phyloP scores from a whole-genome alignment of 2,329 filamentous ascomycete genomes.

The Penicillium sp. region DNA sequence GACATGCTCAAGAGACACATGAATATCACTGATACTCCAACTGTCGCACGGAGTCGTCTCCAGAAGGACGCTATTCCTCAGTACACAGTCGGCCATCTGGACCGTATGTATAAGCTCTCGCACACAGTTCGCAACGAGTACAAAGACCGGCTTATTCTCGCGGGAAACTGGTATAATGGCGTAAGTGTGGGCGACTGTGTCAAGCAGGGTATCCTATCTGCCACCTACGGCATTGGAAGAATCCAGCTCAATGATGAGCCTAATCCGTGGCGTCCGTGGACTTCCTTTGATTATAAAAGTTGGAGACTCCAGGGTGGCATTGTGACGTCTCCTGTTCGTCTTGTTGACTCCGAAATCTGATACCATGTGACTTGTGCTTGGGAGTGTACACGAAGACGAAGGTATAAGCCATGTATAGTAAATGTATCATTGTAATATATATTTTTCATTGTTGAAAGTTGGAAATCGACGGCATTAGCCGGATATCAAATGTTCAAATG shows the following conservation, averaged over 20 bases:
- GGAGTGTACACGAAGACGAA: neutral
- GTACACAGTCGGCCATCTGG: conserved; percentile 74
- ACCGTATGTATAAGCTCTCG: conserved; percentile 58
- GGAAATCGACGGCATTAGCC: neutral
- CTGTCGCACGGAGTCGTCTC: conserved; percentile 59
- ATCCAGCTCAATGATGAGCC: conserved; percentile 21
- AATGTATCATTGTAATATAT: neutral
- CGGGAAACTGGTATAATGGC: conserved; percentile 52
- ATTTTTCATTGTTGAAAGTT: neutral
- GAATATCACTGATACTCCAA: conserved; percentile 62
- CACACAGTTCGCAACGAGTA: conserved; percentile 56
- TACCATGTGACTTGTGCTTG: neutral
- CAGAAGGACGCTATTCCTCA: conserved; percentile 81
- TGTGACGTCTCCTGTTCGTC: conserved; percentile 25
- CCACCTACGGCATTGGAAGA: conserved; percentile 39
- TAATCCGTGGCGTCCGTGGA: conserved; percentile 17
- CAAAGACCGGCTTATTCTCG: conserved; percentile 62
- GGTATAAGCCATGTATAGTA: neutral
- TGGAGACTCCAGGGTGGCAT: conserved; percentile 35
- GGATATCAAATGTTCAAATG: neutral
- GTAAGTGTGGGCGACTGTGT: conserved; percentile 56
- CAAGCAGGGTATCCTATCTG: conserved; percentile 56
- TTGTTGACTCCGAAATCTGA: conserved; percentile 12
- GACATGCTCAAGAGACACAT: conserved; percentile 71
- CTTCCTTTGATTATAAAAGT: conserved; percentile 16